Evolutionary conservation across 768 basidiomycete species (phyloP).

Genomic region (Hygrocybe coccinea): DNA sequence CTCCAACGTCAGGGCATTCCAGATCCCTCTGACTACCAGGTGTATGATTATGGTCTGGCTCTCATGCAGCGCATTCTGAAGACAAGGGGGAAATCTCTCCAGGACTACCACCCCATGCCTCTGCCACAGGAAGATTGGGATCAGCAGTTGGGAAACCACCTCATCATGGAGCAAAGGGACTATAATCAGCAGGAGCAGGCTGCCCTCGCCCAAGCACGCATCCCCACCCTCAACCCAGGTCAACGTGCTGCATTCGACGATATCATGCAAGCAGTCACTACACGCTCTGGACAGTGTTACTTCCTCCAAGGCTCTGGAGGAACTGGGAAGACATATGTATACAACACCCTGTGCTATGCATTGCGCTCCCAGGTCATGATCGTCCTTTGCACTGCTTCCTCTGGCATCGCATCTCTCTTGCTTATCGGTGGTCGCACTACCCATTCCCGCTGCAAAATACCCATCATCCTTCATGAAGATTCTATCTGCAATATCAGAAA

Average conservation of each 20-base stretch:
- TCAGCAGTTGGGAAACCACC: conserved; percentile 14
- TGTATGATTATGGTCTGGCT: conserved; percentile 40
- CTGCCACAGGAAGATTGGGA: conserved; percentile 24
- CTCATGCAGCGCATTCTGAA: conserved; percentile 26
- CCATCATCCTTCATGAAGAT: conserved; percentile 26
- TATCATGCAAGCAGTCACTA: conserved; percentile 25
- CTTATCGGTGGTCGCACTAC: conserved; percentile 42
- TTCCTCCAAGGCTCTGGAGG: conserved; percentile 42
- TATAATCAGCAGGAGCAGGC: conserved; percentile 18
- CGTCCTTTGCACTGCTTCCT: conserved; percentile 47
- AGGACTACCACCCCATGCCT: conserved; percentile 32
- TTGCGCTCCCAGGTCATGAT: conserved; percentile 26
- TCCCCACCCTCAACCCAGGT: conserved; percentile 22
- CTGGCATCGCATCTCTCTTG: conserved; percentile 45
- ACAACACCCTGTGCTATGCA: conserved; percentile 30
- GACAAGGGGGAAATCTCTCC: conserved; percentile 20
- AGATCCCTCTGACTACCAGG: conserved; percentile 26
- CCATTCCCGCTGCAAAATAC: conserved; percentile 47
- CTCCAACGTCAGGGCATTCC: conserved; percentile 13
- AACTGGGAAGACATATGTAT: conserved; percentile 44
- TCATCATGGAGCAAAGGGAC: conserved; percentile 30
- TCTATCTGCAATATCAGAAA: conserved; percentile 35
- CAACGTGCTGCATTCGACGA: conserved; percentile 26
- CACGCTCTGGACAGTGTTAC: conserved; percentile 21
- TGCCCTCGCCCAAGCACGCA: conserved; percentile 7